Evolutionary conservation across 2,329 filamentous ascomycete genomes (phyloP), one percentile per base, ranked within the genome.

Genomic region (Fusarium sp.): DNA sequence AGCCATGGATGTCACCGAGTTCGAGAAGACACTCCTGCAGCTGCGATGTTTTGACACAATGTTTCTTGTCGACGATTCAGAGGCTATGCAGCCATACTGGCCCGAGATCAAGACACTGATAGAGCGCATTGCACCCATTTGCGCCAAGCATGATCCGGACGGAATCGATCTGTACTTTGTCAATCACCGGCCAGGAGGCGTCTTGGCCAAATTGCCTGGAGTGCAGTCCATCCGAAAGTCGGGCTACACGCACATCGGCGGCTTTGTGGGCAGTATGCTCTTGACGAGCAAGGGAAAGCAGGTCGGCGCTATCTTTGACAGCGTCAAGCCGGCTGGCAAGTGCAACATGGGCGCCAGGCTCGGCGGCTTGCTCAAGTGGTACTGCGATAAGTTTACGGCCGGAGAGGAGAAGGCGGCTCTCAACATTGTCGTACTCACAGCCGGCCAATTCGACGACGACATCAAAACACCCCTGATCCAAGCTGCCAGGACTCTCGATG

Each of bases 201-300:
- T 62, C 13, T 28, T 62, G 26, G 58, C 56, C 23, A 62, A 62
- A 13, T 16, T 62, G 21, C 58, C 58, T 13, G 58, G 58, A 16
- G 39, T 62, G 5, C 58, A 62, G 16, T 62, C 58, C 5, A 62
- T 62, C 28, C 56, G 58, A 43, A 62, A 62, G 44, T 62, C 58
- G 0, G 58, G 58, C 33, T 62, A 62, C 39, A 62, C 58, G 1
- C 58, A 62, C 13, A 62, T 62, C 2, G 58, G 58, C 3, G 58
- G 58, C 3, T 62, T 62, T 18, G 58, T 48, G 2, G 58, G 58
- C 13, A 62, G 18, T 26, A 62, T 62, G 58, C 58, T 62, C 6
- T 20, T 62, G 26, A 62, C 58, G 2, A 62, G 58, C 23, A 62
- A 62, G 7, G 58, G 58, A 61, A 62, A 62, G 4, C 58, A 62